These are phyloP conservation scores for Oxytropis ochrocephala DNA, from an alignment of 306 rosid genomes.

Conservation along the genomic window DNA sequence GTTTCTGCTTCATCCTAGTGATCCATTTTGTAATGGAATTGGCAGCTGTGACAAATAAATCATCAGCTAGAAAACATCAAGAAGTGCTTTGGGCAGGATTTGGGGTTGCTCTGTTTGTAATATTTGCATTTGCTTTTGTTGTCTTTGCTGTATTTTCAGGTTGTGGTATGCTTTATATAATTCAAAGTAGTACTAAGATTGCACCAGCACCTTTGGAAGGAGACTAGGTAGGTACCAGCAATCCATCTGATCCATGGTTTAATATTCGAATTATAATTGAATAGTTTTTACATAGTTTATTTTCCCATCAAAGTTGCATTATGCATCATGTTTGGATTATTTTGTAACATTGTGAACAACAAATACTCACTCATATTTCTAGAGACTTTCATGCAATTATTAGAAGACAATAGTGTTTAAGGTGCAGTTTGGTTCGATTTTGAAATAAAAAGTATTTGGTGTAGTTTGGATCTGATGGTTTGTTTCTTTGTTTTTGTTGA, in stretches of 20 bases:
- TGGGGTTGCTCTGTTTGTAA: constrained; percentile 20
- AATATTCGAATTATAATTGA: background rate
- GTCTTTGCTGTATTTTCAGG: constrained; percentile 25
- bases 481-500: too few species aligned
- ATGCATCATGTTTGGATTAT: too few species aligned
- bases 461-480: too few species aligned
- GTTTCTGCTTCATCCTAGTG: constrained; percentile 32
- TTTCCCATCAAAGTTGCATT: too few species aligned
- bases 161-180: constrained; percentile 3
- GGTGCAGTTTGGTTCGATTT: too few species aligned
- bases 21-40: constrained; percentile 25
- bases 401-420: too few species aligned
- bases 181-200: constrained; percentile 25
- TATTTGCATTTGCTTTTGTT: constrained; percentile 32
- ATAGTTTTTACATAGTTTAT: too few species aligned
- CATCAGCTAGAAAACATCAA: constrained; percentile 12
- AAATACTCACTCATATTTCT: too few species aligned
- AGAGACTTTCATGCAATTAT: too few species aligned
- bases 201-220: constrained; percentile 29
- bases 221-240: background rate
- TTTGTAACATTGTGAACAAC: too few species aligned
- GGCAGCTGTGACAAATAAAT: background rate
- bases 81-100: constrained; percentile 28
- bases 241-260: background rate
- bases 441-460: too few species aligned